phyloP scores from a whole-genome alignment of 2,329 filamentous ascomycete genomes.

The Diaporthe aspalathi region DNA sequence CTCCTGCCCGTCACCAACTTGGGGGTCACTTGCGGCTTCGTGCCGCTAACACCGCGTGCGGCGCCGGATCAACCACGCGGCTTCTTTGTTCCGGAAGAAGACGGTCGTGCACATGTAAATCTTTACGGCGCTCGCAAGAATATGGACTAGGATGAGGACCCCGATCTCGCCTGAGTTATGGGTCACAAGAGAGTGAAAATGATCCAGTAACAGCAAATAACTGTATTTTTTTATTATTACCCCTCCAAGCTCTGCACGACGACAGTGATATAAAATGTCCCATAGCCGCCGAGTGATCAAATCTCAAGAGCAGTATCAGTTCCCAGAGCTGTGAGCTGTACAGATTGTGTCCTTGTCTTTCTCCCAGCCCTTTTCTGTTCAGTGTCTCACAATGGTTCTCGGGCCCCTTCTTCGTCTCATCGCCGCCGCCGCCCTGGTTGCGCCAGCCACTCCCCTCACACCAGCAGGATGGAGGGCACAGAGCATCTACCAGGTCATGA shows the following conservation, averaged over 20 bases:
- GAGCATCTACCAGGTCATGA: conserved; percentile 58
- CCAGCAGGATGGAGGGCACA: conserved; percentile 51
- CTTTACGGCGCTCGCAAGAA: not conserved
- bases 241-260: not conserved
- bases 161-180: not conserved
- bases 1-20: conserved; percentile 16
- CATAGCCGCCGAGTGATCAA: not conserved
- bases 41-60: conserved; percentile 13
- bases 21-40: conserved; percentile 21
- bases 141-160: not conserved
- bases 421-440: conserved; percentile 22
- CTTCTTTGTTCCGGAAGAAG: conserved; percentile 14
- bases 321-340: not conserved
- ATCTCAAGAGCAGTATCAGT: not conserved
- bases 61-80: conserved; percentile 19
- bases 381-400: conserved; percentile 20
- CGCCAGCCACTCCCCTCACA: conserved; percentile 29
- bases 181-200: conserved; percentile 8
- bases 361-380: not conserved
- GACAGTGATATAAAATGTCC: conserved; percentile 18
- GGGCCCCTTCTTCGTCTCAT: conserved; percentile 14
- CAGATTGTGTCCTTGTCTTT: not conserved
- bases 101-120: conserved; percentile 17
- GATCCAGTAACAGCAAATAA: not conserved
- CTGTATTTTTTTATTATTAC: not conserved